phyloP scores from a whole-genome alignment of 2,329 filamentous ascomycete genomes.

The Colletotrichum melonis region DNA sequence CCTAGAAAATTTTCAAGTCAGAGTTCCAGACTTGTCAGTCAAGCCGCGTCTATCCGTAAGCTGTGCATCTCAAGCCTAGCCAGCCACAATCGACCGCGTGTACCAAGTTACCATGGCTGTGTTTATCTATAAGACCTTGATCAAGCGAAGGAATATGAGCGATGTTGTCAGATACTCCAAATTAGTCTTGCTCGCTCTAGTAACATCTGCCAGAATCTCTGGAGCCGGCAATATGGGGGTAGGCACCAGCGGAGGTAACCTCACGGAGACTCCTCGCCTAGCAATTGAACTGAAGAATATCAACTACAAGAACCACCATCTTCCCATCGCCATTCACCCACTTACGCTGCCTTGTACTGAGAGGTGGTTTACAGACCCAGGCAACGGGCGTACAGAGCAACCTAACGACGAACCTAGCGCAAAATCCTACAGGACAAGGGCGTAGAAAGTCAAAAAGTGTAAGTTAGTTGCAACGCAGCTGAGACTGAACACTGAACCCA shows the following conservation, averaged over 20 bases:
- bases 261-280: too few relatives aligned
- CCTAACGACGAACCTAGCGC: constrained; percentile 4
- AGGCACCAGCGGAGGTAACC: too few relatives aligned
- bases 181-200: neutral
- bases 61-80: neutral
- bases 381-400: neutral
- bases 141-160: neutral
- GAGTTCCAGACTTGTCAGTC: too few relatives aligned
- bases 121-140: neutral
- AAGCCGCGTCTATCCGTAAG: too few relatives aligned
- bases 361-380: neutral
- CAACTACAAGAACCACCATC: neutral
- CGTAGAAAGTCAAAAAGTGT: constrained; percentile 2
- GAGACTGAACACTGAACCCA: constrained; percentile 13
- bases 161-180: neutral
- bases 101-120: neutral
- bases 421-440: neutral
- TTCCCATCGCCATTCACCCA: neutral
- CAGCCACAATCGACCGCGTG: neutral
- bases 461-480: constrained; percentile 19
- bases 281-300: neutral
- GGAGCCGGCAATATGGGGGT: neutral
- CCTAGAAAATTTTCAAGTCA: too few relatives aligned
- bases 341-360: neutral
- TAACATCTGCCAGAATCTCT: neutral